A percentile compares a stretch with the other conserved stretches of the same genome.
These are phyloP conservation scores for Lasiosphaeris hirsuta DNA, from an alignment of 495 filamentous ascomycete species.

Conservation along the genomic window DNA sequence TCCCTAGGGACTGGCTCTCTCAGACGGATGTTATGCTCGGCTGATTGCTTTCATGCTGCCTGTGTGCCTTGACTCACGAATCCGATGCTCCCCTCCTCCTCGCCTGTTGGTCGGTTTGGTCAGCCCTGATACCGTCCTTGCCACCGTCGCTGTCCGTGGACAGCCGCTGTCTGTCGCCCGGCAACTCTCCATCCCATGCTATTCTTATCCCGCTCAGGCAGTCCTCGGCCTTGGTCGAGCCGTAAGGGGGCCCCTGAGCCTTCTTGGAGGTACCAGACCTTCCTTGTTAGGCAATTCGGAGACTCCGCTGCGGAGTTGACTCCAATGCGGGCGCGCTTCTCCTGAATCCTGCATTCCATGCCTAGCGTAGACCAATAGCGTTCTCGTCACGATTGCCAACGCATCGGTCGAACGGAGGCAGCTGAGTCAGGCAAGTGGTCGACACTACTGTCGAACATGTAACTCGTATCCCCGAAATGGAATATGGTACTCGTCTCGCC, in stretches of 20 bases:
- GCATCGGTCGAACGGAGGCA: slow-evolving; percentile 5
- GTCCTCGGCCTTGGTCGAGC: slow-evolving; percentile 1
- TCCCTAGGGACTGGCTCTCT: slow-evolving; percentile 2
- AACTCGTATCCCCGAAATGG: slow-evolving; percentile 1
- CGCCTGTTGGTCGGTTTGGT: slow-evolving; percentile 1
- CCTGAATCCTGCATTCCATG: slow-evolving; percentile 1
- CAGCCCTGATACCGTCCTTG: neutral
- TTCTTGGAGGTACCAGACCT: slow-evolving; percentile 7
- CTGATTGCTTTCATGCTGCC: slow-evolving; percentile 4
- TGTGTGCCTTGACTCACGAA: slow-evolving; percentile 6
- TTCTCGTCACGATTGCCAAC: neutral
- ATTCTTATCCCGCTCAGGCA: neutral
- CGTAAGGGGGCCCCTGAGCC: slow-evolving; percentile 7
- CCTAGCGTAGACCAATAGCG: slow-evolving; percentile 3
- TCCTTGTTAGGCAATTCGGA: slow-evolving; percentile 7
- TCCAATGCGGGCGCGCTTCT: slow-evolving; percentile 1
- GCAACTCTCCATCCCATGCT: slow-evolving; percentile 1
- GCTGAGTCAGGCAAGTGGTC: slow-evolving; percentile 8
- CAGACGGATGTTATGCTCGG: slow-evolving; percentile 4
- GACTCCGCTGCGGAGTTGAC: neutral
- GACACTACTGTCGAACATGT: slow-evolving; percentile 2
- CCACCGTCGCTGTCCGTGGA: neutral
- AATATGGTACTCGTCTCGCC: slow-evolving; percentile 6
- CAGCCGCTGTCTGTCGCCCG: neutral
- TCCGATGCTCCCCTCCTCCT: slow-evolving; percentile 10